Evolutionary conservation across 768 basidiomycete species (phyloP).

Genomic region (Amanita rubescens): DNA sequence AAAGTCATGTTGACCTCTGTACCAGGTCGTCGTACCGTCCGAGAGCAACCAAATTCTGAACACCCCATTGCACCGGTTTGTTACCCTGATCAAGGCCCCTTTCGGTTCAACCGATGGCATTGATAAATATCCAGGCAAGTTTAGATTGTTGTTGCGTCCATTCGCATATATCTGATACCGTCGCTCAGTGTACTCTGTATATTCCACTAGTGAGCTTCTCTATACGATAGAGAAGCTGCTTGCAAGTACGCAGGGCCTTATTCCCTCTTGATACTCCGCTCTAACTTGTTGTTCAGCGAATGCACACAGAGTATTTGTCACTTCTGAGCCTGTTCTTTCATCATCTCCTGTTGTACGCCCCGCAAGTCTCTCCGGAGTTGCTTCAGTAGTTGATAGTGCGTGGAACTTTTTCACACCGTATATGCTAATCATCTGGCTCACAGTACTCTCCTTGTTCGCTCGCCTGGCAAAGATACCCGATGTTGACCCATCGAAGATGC

Average conservation of each 20-base stretch:
- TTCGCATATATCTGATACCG: neutral
- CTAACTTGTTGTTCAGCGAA: constrained; percentile 42
- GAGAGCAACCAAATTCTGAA: constrained; percentile 73
- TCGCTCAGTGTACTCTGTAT: constrained; percentile 71
- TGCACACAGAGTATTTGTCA: constrained; percentile 74
- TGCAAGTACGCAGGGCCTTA: constrained; percentile 51
- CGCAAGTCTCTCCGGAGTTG: constrained; percentile 51
- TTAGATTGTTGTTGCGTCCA: neutral
- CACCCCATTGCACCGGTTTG: constrained; percentile 61
- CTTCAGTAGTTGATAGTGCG: constrained; percentile 77
- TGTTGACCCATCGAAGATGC: constrained; percentile 72
- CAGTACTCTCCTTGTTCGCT: constrained; percentile 77
- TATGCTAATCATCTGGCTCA: neutral
- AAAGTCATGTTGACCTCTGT: neutral
- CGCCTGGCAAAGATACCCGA: constrained; percentile 64
- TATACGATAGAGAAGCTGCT: constrained; percentile 77
- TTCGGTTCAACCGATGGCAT: constrained; percentile 74
- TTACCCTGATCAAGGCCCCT: constrained; percentile 64
- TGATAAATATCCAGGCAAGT: constrained; percentile 69
- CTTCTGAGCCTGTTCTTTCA: constrained; percentile 46
- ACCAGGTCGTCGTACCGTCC: constrained; percentile 69
- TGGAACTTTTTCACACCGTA: constrained; percentile 5
- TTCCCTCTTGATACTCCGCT: neutral
- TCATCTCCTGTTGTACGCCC: constrained; percentile 43
- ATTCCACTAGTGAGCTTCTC: constrained; percentile 51